These are phyloP conservation scores for Leccinellum luteum DNA, from an alignment of 768 basidiomycete genomes.

Conservation along the genomic window DNA sequence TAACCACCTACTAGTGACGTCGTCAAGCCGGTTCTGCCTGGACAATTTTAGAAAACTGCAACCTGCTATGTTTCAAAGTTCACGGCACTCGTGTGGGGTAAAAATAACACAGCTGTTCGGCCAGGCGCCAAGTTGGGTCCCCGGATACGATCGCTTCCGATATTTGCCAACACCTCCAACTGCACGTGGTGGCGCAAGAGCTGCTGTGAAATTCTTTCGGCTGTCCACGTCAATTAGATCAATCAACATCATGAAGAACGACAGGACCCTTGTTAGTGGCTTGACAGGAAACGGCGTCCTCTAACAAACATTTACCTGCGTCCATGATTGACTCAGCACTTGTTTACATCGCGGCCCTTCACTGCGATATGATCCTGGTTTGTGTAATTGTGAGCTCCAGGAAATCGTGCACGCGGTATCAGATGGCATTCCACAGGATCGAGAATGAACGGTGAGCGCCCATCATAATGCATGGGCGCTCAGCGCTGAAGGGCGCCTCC, in stretches of 20 bases:
- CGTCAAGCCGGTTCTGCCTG: neutral
- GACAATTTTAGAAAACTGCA: neutral
- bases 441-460: neutral
- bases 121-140: neutral
- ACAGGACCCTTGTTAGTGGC: conserved; percentile 10
- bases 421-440: neutral
- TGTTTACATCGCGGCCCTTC: neutral
- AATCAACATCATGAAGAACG: neutral
- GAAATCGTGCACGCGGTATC: neutral
- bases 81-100: neutral
- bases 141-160: neutral
- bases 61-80: neutral
- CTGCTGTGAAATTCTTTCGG: conserved; percentile 4
- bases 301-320: neutral
- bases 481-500: neutral
- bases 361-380: conserved; percentile 3
- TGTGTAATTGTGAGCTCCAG: neutral
- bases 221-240: conserved; percentile 1
- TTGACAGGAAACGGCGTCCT: neutral
- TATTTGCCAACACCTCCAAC: too few species aligned
- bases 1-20: neutral
- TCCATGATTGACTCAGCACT: neutral
- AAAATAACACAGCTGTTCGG: neutral
- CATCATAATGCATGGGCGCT: neutral
- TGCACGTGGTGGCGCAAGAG: neutral